Evolutionary conservation across 495 filamentous ascomycete genomes (phyloP), one percentile per base, ranked within the genome.

Genomic region (Astrothelium macrocarpum): DNA sequence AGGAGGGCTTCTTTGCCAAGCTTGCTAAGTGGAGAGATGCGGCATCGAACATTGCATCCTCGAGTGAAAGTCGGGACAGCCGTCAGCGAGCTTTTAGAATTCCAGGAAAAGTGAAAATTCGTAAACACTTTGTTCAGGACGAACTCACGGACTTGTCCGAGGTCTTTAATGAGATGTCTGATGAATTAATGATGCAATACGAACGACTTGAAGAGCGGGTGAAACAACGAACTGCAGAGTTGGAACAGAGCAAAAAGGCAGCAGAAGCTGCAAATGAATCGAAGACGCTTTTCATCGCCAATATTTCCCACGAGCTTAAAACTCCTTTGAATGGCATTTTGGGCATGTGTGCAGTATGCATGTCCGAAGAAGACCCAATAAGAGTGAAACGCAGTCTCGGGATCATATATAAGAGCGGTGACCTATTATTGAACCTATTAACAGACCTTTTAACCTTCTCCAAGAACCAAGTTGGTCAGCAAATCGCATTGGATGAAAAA

Each of bases 281-380:
- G 78, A 96, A 97, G 76, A 95, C 92, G 7, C 74, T 95, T 28
- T 97, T 97, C 74, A 93, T 97, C 66, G 92, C 92, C 32, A 97
- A 97, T 68, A 95, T 97, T 31, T 95, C 90, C 2, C 92, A 97
- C 71, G 92, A 96, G 72, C 79, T 97, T 16, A 91, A 95, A 72
- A 96, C 92, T 1, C 92, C 92, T 0, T 74, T 96, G 26, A 97
- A 97, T 70, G 92, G 90, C 1, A 96, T 97, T 67, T 76, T 97
- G 32, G 92, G 92, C 59, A 96, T 96, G 90, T 90, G 85, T 66
- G 88, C 91, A 0, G 88, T 94, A 1, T 94, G 88, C 71, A 91
- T 95, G 89, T 87, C 89, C 62, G 91, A 96, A 70, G 86, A 92
- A 32, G 89, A 95, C 66, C 73, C 88, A 7, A 71, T 74, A 18